Evolutionary conservation across 1,284 basidiomycete genomes (phyloP).

Genomic region (Tylopilus orsonianus): DNA sequence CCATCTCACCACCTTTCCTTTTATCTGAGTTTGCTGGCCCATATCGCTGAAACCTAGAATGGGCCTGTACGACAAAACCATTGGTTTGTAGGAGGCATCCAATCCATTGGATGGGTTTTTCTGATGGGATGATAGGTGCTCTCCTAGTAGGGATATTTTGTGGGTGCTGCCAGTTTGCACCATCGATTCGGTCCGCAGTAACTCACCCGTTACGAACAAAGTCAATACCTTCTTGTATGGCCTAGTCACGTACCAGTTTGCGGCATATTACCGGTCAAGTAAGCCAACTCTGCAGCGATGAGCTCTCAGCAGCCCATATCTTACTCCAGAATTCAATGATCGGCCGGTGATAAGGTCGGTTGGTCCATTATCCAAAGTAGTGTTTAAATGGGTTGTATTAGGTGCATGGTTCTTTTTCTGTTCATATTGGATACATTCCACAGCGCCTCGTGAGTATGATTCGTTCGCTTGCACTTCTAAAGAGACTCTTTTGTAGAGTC

Average conservation of each 20-base stretch:
- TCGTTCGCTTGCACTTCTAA: not conserved
- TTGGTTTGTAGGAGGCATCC: slow-evolving; percentile 8
- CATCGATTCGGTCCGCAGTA: too few species aligned
- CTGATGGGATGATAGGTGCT: slow-evolving; percentile 31
- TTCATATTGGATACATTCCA: slow-evolving; percentile 47
- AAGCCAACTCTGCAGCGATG: not conserved
- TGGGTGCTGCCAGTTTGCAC: too few species aligned
- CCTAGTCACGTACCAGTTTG: slow-evolving; percentile 49
- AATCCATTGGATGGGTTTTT: not conserved
- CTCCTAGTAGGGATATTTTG: slow-evolving; percentile 41
- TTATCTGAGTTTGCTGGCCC: too few species aligned
- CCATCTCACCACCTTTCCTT: not conserved
- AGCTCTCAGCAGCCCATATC: not conserved
- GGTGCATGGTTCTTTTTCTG: slow-evolving; percentile 39
- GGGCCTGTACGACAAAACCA: slow-evolving; percentile 16
- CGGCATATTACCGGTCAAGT: slow-evolving; percentile 39
- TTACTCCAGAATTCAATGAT: slow-evolving; percentile 43
- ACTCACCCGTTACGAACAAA: slow-evolving; percentile 18
- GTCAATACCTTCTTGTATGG: slow-evolving; percentile 56
- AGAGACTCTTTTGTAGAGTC: slow-evolving; percentile 2
- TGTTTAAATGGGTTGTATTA: slow-evolving; percentile 13
- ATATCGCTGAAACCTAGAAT: not conserved
- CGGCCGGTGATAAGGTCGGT: slow-evolving; percentile 24
- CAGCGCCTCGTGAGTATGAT: slow-evolving; percentile 31
- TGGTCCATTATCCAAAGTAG: not conserved